Conservation (phyloP, 768 basidiomycete genomes). For the Kwoniella mangroviensis region DNA sequence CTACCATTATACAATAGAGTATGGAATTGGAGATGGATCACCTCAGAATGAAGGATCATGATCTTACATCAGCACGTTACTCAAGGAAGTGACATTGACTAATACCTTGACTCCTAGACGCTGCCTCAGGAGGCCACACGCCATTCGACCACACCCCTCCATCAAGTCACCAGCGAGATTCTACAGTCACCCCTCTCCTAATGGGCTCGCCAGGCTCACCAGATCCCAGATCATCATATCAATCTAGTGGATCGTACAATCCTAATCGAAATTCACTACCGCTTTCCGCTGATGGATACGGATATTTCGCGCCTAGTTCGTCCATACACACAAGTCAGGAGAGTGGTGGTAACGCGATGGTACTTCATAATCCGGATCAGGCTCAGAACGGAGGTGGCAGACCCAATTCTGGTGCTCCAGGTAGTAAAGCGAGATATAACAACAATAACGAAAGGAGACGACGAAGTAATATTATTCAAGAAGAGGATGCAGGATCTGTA, state of each 20-base stretch:
- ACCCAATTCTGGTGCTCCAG: not conserved
- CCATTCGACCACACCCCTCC: slow-evolving; percentile 5
- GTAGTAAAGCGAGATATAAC: slow-evolving; percentile 5
- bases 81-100: too few species aligned
- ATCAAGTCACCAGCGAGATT: not conserved
- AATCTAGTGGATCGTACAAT: slow-evolving; percentile 2
- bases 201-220: not conserved
- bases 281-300: not conserved
- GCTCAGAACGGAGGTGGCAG: not conserved
- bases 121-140: slow-evolving; percentile 11
- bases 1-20: too few species aligned
- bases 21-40: too few species aligned
- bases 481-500: slow-evolving; percentile 13
- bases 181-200: slow-evolving; percentile 5
- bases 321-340: not conserved
- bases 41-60: too few species aligned
- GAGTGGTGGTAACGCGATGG: not conserved
- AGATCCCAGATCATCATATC: slow-evolving; percentile 1
- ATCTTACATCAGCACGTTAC: too few species aligned
- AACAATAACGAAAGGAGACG: not conserved
- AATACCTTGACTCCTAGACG: not conserved
- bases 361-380: slow-evolving; percentile 14
- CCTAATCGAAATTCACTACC: slow-evolving; percentile 2
- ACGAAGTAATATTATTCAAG: slow-evolving; percentile 10
- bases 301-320: slow-evolving; percentile 1